These are phyloP conservation scores for Vitis hybrid DNA, from an alignment of 177 flowering plant species.

Conservation along the genomic window DNA sequence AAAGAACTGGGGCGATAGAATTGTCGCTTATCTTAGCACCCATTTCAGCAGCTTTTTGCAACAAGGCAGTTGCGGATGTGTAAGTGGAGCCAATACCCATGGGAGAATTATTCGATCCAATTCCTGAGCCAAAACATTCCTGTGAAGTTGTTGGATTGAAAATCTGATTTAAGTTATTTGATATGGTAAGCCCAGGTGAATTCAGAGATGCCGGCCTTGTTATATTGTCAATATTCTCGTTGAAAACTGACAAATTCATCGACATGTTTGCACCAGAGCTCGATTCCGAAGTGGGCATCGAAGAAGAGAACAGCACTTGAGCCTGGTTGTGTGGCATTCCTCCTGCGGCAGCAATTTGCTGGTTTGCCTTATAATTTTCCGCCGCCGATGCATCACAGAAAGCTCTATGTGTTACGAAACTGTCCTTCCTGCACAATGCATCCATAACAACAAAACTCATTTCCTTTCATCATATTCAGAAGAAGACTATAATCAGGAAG, in stretches of 20 bases:
- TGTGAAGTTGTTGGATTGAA: conserved; percentile 1
- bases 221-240: conserved; percentile 13
- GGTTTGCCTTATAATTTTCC: conserved; percentile 27
- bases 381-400: conserved; percentile 32
- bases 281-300: conserved; percentile 23
- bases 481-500: too few relatives aligned
- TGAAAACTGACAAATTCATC: conserved; percentile 22
- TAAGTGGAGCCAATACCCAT: conserved; percentile 22
- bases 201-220: conserved; percentile 16
- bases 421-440: conserved; percentile 23
- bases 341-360: conserved; percentile 17
- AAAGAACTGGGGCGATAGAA: conserved; percentile 34
- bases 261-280: conserved; percentile 16
- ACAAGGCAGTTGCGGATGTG: conserved; percentile 54
- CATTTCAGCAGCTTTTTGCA: conserved; percentile 59
- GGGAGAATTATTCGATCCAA: conserved; percentile 13
- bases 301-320: conserved; percentile 21
- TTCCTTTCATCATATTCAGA: too few relatives aligned
- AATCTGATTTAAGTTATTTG: conserved; percentile 8
- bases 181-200: conserved; percentile 21
- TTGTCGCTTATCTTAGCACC: conserved; percentile 46
- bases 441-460: background rate
- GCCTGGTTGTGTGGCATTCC: conserved; percentile 24
- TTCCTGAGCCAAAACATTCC: background rate
- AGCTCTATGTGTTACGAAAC: conserved; percentile 33